Percentiles rank a stretch among this genome's conserved stretches.
Evolutionary conservation across 83 land plant species (phyloP).

Genomic region (Picea abies): DNA sequence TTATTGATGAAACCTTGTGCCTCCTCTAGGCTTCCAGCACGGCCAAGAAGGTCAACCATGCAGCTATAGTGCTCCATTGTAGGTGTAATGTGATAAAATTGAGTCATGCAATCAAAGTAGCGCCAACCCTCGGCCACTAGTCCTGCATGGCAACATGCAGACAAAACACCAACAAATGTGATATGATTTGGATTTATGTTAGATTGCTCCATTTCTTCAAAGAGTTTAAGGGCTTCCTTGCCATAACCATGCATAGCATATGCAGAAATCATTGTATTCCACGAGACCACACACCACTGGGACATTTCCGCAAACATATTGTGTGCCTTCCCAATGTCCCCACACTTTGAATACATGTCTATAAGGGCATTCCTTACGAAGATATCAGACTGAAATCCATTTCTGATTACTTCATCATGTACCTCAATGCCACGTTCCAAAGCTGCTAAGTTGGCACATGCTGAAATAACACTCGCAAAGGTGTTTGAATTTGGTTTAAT

Average conservation of each 20-base stretch:
- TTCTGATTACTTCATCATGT: not conserved
- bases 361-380: not conserved
- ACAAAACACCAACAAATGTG: conserved; percentile 25
- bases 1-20: conserved; percentile 13
- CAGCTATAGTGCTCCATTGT: no score
- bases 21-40: no score
- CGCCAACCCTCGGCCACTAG: conserved; percentile 19
- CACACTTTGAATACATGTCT: conserved; percentile 45
- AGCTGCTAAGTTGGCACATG: not conserved
- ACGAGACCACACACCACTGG: conserved; percentile 29
- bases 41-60: no score
- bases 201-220: conserved; percentile 24
- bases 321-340: conserved; percentile 23
- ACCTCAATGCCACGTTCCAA: not conserved
- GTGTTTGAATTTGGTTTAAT: not conserved
- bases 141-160: no score
- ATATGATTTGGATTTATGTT: conserved; percentile 26
- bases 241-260: conserved; percentile 44
- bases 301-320: conserved; percentile 27
- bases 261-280: conserved; percentile 44
- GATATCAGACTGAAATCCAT: not conserved
- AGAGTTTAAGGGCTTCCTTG: conserved; percentile 30
- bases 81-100: conserved; percentile 26
- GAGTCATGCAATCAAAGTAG: conserved; percentile 31
- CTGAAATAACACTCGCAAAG: not conserved